phyloP scores from a whole-genome alignment of 257 asterid species.

The Nemophila menziesii region DNA sequence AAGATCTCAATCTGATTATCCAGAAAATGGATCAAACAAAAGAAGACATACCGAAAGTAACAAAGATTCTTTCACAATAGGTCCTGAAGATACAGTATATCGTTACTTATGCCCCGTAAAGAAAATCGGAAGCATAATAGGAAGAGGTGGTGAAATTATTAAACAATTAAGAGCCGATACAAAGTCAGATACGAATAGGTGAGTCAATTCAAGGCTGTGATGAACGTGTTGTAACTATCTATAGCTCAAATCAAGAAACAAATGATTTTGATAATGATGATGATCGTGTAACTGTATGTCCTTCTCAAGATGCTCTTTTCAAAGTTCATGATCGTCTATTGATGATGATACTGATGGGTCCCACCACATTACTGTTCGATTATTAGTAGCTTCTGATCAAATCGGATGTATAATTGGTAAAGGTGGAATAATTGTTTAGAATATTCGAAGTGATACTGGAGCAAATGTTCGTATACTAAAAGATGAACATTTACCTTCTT shows the following conservation, averaged over 20 bases:
- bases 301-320: slow-evolving; percentile 88
- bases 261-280: slow-evolving; percentile 56
- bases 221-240: slow-evolving; percentile 73
- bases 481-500: slow-evolving; percentile 76
- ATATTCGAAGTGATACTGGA: slow-evolving; percentile 71
- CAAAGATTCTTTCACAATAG: slow-evolving; percentile 51
- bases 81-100: slow-evolving; percentile 70
- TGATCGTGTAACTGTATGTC: slow-evolving; percentile 46
- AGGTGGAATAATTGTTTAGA: slow-evolving; percentile 89
- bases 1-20: slow-evolving; percentile 45
- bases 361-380: slow-evolving; percentile 52
- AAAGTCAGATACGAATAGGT: slow-evolving; percentile 81
- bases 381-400: slow-evolving; percentile 89
- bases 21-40: slow-evolving; percentile 54
- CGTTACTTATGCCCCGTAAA: slow-evolving; percentile 75
- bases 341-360: slow-evolving; percentile 55
- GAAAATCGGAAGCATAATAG: slow-evolving; percentile 85
- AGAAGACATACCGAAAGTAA: slow-evolving; percentile 62
- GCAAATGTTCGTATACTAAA: slow-evolving; percentile 84
- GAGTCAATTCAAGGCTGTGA: slow-evolving; percentile 79
- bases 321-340: slow-evolving; percentile 56
- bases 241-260: slow-evolving; percentile 66
- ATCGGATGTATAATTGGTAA: slow-evolving; percentile 90
- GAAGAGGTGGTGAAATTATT: slow-evolving; percentile 93
- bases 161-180: slow-evolving; percentile 91